Evolutionary conservation across 371 early-diverging fungal species (phyloP), one percentile per base, ranked within the genome.

Genomic region (Mortierella sp.): DNA sequence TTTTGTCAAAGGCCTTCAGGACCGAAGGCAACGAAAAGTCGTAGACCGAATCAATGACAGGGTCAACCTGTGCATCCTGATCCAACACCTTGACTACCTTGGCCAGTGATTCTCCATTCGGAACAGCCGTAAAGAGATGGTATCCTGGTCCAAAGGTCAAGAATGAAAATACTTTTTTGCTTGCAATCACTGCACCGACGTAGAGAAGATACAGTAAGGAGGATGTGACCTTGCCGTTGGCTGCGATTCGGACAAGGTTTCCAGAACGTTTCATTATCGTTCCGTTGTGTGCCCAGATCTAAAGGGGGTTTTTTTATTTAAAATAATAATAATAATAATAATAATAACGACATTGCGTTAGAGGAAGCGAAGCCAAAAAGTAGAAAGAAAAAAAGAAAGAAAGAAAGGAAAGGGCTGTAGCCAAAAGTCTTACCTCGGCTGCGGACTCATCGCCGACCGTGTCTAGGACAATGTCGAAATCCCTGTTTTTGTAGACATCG

Each of bases 401-500:
- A 51, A 15, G 9, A 47, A 50, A 18, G 21, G 48, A 21, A 9
- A 9, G 37, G 37, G 37, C 3, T 3, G 9, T 3, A 37, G 37
- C 37, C 37, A 37, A 9, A 15, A 25, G n/a, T 37, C 44, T 64
- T 65, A 76, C 77, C 67, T 72, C 70, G 19, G 37, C 68, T 12
- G 72, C 68, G 26, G 64, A 25, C 9, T 37, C 37, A 37, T 37
- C 37, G 12, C 80, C 75, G 25, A 79, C 72, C 1, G 74, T 70
- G 60, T 74, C 75, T 23, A 82, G 57, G 53, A 86, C 66, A 11
- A 86, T 73, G 46, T 84, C 82, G 66, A 75, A 80, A 47, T 80
- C 71, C 47, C 63, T 52, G 66, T 68, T 50, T 12, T 57, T 47
- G 56, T 55, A 64, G 46, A 67, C 62, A 65, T 57, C 81, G 43